A percentile compares a stretch with the other conserved stretches of the same genome.
Evolutionary conservation across 805 yeast genomes (phyloP).

Genomic region (Yarrowia sp.): DNA sequence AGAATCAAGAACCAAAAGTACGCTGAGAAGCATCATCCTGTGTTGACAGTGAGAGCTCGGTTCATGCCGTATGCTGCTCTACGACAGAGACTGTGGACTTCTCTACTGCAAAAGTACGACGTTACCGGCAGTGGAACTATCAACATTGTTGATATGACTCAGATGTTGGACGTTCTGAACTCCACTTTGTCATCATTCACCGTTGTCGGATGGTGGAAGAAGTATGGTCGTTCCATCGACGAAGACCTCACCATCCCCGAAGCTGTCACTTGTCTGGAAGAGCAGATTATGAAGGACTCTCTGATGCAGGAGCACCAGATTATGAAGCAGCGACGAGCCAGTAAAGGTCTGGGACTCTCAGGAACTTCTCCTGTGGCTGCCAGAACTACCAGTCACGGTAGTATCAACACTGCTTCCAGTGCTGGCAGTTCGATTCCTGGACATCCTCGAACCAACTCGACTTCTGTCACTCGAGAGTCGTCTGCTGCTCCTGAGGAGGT

Average conservation of each 20-base stretch:
- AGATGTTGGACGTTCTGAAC: slow-evolving; percentile 65
- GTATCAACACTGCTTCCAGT: background rate
- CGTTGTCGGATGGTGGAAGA: slow-evolving; percentile 37
- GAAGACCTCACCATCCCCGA: slow-evolving; percentile 54
- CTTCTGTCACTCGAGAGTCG: background rate
- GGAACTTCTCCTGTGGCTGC: slow-evolving; percentile 6
- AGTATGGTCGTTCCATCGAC: slow-evolving; percentile 37
- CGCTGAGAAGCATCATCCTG: slow-evolving; percentile 49
- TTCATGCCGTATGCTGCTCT: slow-evolving; percentile 65
- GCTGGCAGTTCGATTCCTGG: slow-evolving; percentile 8
- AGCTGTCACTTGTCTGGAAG: slow-evolving; percentile 52
- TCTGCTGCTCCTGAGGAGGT: background rate
- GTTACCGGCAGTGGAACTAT: slow-evolving; percentile 46
- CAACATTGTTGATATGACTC: slow-evolving; percentile 58
- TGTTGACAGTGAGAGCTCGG: slow-evolving; percentile 56
- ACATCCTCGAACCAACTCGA: background rate
- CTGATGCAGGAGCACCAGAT: slow-evolving; percentile 13
- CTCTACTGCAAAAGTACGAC: slow-evolving; percentile 56
- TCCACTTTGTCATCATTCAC: slow-evolving; percentile 44
- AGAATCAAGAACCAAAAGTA: slow-evolving; percentile 36
- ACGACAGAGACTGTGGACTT: slow-evolving; percentile 67
- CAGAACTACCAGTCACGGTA: background rate
- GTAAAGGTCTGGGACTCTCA: background rate
- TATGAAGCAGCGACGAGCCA: slow-evolving; percentile 6
- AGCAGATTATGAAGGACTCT: slow-evolving; percentile 37